Evolutionary conservation across 192 early-diverging fungal species (phyloP).

Genomic region (Coemansia sp.): DNA sequence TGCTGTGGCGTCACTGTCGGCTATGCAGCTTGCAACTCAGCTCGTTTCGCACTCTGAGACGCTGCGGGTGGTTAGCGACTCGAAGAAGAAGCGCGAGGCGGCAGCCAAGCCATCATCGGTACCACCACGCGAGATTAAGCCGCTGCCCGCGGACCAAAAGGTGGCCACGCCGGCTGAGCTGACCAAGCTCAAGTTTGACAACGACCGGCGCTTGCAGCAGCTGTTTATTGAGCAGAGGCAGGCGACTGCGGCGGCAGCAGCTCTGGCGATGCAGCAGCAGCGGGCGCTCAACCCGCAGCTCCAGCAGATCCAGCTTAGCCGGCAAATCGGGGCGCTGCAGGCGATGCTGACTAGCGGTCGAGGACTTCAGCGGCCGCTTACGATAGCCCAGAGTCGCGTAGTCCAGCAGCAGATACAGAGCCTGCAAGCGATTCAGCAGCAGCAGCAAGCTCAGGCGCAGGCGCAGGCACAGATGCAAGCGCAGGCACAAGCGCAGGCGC

Average conservation of each 20-base stretch:
- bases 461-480: constrained; percentile 18
- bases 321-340: constrained; percentile 39
- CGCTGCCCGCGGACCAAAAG: constrained; percentile 36
- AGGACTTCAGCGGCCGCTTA: constrained; percentile 34
- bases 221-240: constrained; percentile 49
- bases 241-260: constrained; percentile 36
- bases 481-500: constrained; percentile 15
- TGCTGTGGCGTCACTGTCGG: constrained; percentile 10
- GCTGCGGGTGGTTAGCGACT: constrained; percentile 24
- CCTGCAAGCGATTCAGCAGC: constrained; percentile 18
- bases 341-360: constrained; percentile 29
- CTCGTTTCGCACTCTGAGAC: constrained; percentile 40
- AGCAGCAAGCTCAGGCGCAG: constrained; percentile 26
- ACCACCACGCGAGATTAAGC: constrained; percentile 47
- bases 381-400: constrained; percentile 19
- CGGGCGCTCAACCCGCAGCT: constrained; percentile 20
- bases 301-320: constrained; percentile 16
- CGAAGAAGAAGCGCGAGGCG: constrained; percentile 45
- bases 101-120: constrained; percentile 25
- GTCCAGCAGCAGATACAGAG: constrained; percentile 47
- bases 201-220: constrained; percentile 44
- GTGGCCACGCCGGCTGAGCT: constrained; percentile 50
- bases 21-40: constrained; percentile 44
- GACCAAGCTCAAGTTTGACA: constrained; percentile 43
- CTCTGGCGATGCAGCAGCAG: constrained; percentile 46